A percentile compares a stretch with the other conserved stretches of the same genome.
Conservation (phyloP, 2,329 filamentous ascomycete species). For the Exophiala viscosa region DNA sequence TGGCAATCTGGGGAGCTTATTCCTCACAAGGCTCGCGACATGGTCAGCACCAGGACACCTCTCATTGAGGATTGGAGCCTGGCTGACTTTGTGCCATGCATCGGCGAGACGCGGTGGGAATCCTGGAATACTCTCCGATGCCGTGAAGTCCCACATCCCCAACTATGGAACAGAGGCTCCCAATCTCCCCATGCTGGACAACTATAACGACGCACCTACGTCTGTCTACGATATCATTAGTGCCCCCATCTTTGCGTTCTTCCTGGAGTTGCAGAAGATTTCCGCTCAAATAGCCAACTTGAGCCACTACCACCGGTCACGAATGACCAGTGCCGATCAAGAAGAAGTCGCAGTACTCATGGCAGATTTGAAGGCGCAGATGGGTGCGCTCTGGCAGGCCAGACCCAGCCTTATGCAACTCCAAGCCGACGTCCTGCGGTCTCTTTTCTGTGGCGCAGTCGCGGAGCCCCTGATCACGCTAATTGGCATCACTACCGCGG, state of each 20-base stretch:
- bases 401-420: not conserved
- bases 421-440: not conserved
- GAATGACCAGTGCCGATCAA: conserved; percentile 5
- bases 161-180: not conserved
- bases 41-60: not conserved
- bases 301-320: conserved; percentile 12
- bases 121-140: conserved; percentile 4
- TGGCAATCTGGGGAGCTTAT: too few relatives aligned
- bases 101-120: conserved; percentile 5
- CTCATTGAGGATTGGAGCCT: not conserved
- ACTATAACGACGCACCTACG: not conserved
- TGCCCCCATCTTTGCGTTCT: conserved; percentile 2
- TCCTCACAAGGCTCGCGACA: not conserved
- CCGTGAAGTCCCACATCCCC: not conserved
- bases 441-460: not conserved
- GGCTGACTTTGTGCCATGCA: conserved; percentile 3
- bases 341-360: conserved; percentile 7
- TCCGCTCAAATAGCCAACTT: conserved; percentile 8
- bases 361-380: not conserved
- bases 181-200: not conserved
- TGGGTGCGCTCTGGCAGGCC: not conserved
- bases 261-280: conserved; percentile 1
- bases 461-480: conserved; percentile 1
- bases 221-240: not conserved
- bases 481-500: conserved; percentile 2